These are phyloP conservation scores for Xerocomellus dryophilus DNA, from an alignment of 768 basidiomycete species.

Conservation along the genomic window DNA sequence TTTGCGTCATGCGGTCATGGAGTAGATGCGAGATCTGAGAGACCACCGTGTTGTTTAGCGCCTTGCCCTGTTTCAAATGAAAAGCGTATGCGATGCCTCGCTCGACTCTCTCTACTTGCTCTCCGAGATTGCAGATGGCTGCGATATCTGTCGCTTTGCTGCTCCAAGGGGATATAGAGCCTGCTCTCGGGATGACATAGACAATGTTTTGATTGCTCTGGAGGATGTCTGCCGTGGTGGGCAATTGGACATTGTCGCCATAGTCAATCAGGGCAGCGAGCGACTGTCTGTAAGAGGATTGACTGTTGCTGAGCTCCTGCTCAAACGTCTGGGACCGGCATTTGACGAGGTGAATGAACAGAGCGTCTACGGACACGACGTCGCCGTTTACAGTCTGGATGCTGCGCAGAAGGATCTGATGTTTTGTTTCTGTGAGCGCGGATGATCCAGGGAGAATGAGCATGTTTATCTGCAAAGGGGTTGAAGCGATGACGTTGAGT, in stretches of 20 bases:
- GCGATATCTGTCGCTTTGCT: slow-evolving; percentile 98
- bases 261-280: slow-evolving; percentile 78
- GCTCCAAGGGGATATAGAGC: slow-evolving; percentile 98
- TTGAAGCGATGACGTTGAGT: neutral
- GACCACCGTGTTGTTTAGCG: slow-evolving; percentile 47
- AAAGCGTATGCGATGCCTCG: slow-evolving; percentile 75
- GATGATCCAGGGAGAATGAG: slow-evolving; percentile 77
- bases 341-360: slow-evolving; percentile 85
- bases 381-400: slow-evolving; percentile 53
- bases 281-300: slow-evolving; percentile 46
- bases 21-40: slow-evolving; percentile 63
- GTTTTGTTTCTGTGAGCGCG: slow-evolving; percentile 66
- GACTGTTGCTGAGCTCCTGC: slow-evolving; percentile 41
- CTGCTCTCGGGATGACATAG: slow-evolving; percentile 79
- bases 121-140: slow-evolving; percentile 74
- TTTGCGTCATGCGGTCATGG: slow-evolving; percentile 97
- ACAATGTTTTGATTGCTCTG: slow-evolving; percentile 42
- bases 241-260: slow-evolving; percentile 67
- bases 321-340: slow-evolving; percentile 46
- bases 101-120: slow-evolving; percentile 77
- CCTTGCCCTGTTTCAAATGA: slow-evolving; percentile 39
- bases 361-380: slow-evolving; percentile 70
- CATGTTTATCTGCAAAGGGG: slow-evolving; percentile 45
- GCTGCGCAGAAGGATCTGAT: slow-evolving; percentile 57
- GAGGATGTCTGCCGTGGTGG: slow-evolving; percentile 39